phyloP scores from a whole-genome alignment of 2,329 filamentous ascomycete species.

The Cryoendolithus antarcticus region DNA sequence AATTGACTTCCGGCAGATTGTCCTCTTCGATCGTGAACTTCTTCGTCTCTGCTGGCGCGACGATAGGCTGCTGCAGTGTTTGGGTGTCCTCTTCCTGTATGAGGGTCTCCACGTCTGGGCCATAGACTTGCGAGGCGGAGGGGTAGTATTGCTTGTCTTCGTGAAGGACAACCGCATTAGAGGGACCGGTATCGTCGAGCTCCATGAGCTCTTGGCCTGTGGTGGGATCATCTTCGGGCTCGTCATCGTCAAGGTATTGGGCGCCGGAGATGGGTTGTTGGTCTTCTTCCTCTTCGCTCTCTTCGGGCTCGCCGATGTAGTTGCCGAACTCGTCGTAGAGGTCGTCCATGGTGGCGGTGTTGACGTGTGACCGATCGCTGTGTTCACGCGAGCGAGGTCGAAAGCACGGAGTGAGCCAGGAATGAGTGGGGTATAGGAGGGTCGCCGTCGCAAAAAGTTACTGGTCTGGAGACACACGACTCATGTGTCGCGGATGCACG shows the following conservation, averaged over 20 bases:
- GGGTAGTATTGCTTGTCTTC: conserved; percentile 99
- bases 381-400: too few species aligned
- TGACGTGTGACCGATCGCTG: too few species aligned
- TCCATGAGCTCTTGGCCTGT: conserved; percentile 85
- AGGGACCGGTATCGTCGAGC: conserved; percentile 77
- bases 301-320: conserved; percentile 88
- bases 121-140: conserved; percentile 92
- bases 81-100: conserved; percentile 97
- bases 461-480: too few species aligned
- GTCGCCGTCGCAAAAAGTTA: too few species aligned
- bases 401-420: too few species aligned
- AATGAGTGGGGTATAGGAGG: too few species aligned
- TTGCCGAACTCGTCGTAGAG: conserved; percentile 99
- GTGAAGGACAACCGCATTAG: conserved; percentile 93
- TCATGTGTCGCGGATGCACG: too few species aligned
- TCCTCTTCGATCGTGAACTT: conserved; percentile 91
- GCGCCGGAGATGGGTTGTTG: conserved; percentile 64
- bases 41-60: conserved; percentile 84
- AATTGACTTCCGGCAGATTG: conserved; percentile 78
- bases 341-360: conserved; percentile 61
- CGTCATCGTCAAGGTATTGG: conserved; percentile 65
- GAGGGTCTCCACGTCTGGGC: conserved; percentile 83
- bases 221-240: conserved; percentile 38
- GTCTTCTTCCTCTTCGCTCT: conserved; percentile 77
- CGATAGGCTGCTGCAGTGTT: conserved; percentile 80